Percentiles rank a stretch among this genome's conserved stretches.
Evolutionary conservation across 768 basidiomycete genomes (phyloP).

Genomic region (Boletus speciosus): DNA sequence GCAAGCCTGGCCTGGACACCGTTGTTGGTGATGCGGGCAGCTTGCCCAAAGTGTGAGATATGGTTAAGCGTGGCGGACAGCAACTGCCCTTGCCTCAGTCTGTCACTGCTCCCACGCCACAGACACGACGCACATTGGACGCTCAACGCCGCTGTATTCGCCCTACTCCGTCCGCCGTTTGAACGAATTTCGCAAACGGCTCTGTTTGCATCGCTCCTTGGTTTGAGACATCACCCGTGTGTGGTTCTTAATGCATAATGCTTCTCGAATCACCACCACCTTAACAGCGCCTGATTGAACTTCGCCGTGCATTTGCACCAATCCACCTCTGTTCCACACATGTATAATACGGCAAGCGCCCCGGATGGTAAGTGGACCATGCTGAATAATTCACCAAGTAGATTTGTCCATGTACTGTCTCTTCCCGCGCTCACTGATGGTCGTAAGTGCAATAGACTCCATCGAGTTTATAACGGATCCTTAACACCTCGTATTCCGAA

Average conservation of each 20-base stretch:
- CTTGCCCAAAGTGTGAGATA: conserved; percentile 13
- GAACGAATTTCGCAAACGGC: conserved; percentile 4
- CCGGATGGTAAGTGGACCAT: not conserved
- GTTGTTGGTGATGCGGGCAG: conserved; percentile 9
- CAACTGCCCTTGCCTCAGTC: not conserved
- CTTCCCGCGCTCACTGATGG: conserved; percentile 10
- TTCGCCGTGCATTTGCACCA: not conserved
- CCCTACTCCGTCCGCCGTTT: not conserved
- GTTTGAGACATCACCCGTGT: not conserved
- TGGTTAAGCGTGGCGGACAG: conserved; percentile 15
- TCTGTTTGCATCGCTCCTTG: not conserved
- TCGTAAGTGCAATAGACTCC: not conserved
- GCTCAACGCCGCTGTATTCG: not conserved
- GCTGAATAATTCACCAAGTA: not conserved
- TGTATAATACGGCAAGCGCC: not conserved
- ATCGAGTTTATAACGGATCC: not conserved
- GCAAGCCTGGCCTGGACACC: conserved; percentile 7
- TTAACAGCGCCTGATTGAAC: conserved; percentile 4
- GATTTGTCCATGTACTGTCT: not conserved
- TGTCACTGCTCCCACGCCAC: conserved; percentile 26
- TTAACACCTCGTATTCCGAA: not conserved
- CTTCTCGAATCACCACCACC: not conserved
- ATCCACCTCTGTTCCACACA: conserved; percentile 6
- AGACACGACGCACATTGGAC: conserved; percentile 2
- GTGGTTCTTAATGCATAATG: not conserved